Conservation (phyloP, 2,329 filamentous ascomycete genomes). For the Pseudopyricularia cyperi region DNA sequence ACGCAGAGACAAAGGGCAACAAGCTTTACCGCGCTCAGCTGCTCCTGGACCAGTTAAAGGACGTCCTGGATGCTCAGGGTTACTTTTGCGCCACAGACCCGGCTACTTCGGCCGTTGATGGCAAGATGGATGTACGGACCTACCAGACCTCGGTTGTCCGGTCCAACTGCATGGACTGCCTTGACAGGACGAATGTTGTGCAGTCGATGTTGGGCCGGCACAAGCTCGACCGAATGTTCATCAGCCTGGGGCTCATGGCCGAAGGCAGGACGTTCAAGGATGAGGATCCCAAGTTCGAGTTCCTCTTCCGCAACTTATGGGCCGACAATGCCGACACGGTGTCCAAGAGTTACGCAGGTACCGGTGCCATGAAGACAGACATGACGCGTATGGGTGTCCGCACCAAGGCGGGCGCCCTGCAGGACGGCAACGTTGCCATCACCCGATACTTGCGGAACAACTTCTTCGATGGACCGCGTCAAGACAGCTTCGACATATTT, state of each 20-base stretch:
- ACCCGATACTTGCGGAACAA: slow-evolving; percentile 90
- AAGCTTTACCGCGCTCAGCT: slow-evolving; percentile 86
- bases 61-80: slow-evolving; percentile 63
- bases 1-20: slow-evolving; percentile 91
- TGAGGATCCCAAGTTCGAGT: slow-evolving; percentile 71
- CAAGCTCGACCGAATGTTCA: slow-evolving; percentile 78
- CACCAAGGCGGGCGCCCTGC: slow-evolving; percentile 71
- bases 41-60: slow-evolving; percentile 68
- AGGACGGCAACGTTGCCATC: slow-evolving; percentile 78
- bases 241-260: slow-evolving; percentile 67
- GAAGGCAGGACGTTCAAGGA: slow-evolving; percentile 63
- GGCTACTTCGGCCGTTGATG: slow-evolving; percentile 57
- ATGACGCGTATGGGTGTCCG: slow-evolving; percentile 88
- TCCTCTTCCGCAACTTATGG: slow-evolving; percentile 94
- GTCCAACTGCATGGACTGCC: slow-evolving; percentile 98
- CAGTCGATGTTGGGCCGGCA: slow-evolving; percentile 92
- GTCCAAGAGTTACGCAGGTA: slow-evolving; percentile 84
- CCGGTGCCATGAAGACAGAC: slow-evolving; percentile 94
- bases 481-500: slow-evolving; percentile 94
- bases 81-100: slow-evolving; percentile 84
- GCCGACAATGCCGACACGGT: slow-evolving; percentile 97
- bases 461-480: slow-evolving; percentile 82
- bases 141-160: slow-evolving; percentile 83
- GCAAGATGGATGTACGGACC: slow-evolving; percentile 65
- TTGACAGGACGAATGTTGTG: slow-evolving; percentile 94